Base-by-base conservation (phyloP, 768 basidiomycete genomes). In the Harrya chromipes region DNA sequence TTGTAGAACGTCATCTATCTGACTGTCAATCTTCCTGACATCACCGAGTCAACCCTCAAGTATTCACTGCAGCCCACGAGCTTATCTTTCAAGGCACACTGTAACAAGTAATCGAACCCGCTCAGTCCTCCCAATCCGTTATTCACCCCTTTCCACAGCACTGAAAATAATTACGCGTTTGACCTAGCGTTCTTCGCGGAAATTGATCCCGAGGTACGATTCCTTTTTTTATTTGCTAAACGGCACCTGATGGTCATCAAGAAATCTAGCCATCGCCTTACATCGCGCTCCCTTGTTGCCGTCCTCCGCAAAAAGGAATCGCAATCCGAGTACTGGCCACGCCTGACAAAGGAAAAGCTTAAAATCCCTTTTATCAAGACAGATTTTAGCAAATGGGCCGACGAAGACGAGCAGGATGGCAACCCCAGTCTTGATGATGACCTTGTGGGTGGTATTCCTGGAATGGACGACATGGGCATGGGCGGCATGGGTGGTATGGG, bases 351-450 rank as follows among this genome's bases (percentile, higher is more conserved):
- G 70, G 88, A 89, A 52, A 94, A 93, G 70, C 63, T 80, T 52
- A 90, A 80, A 70, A 82, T 77, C 43, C 74, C 83, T 49, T 94
- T 82, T 72, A 73, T 97, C 70, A 97, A 97, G 79, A 97, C 93
- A 39, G 91, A 97, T 70, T 97, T 97, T 68, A 76, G 76, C 57
- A 95, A 90, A 74, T 97, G 94, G 94, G 87, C 88, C 36, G 94
- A 97, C 63, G 94, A 97, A 73, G 95, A 97, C 65, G 94, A 98
- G 67, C 95, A 97, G 72, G 87, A 90, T 35, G 87, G 76, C 43
- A 78, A 70, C 20, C 57, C 68, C 2, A 63, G 55, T 9, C 50
- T 72, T n/a, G 65, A 70, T 2, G 82, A 84, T 3, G 52, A 62
- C 4, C 53, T 65, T 5, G 49, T 59, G 37, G 69, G 70, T 35